These are phyloP conservation scores for Ceratocystiopsis minuta DNA, from an alignment of 2,329 filamentous ascomycete species.

Conservation along the genomic window DNA sequence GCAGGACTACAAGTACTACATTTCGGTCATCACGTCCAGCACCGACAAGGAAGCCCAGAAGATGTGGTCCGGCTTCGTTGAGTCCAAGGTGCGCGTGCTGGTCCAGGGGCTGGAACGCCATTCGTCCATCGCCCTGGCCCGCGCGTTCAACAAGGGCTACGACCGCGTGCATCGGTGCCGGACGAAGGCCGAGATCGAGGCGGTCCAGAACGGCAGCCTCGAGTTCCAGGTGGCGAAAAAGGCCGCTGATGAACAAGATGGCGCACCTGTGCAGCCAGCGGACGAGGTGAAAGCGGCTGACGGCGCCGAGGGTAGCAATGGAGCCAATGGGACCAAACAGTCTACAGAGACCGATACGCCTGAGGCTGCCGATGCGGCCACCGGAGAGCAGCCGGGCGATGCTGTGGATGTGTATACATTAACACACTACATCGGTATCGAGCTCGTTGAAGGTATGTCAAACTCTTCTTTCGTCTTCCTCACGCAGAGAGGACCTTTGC, in stretches of 20 bases:
- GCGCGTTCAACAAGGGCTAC: slow-evolving; percentile 86
- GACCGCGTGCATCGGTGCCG: slow-evolving; percentile 61
- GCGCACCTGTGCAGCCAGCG: too few species aligned
- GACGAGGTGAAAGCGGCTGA: too few species aligned
- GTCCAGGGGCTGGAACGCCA: slow-evolving; percentile 71
- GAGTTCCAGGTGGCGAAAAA: slow-evolving; percentile 16
- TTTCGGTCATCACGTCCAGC: slow-evolving; percentile 70
- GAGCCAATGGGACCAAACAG: too few species aligned
- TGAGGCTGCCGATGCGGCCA: neutral
- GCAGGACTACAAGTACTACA: slow-evolving; percentile 82
- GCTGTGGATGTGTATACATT: slow-evolving; percentile 55
- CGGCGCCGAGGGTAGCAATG: too few species aligned
- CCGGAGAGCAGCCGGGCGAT: neutral
- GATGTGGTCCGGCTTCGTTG: slow-evolving; percentile 78
- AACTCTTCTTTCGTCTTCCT: slow-evolving; percentile 1
- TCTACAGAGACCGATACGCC: neutral
- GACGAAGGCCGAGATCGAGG: slow-evolving; percentile 27
- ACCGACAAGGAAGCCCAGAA: slow-evolving; percentile 70
- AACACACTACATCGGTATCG: slow-evolving; percentile 85
- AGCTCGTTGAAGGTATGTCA: slow-evolving; percentile 56
- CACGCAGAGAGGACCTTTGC: slow-evolving; percentile 15
- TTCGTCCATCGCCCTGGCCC: slow-evolving; percentile 61
- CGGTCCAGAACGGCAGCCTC: slow-evolving; percentile 36
- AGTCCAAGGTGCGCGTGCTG: slow-evolving; percentile 79
- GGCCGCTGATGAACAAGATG: too few species aligned